A percentile compares a stretch with the other conserved stretches of the same genome.
Evolutionary conservation across 768 basidiomycete species (phyloP).

Genomic region (Sarcodon sp.): DNA sequence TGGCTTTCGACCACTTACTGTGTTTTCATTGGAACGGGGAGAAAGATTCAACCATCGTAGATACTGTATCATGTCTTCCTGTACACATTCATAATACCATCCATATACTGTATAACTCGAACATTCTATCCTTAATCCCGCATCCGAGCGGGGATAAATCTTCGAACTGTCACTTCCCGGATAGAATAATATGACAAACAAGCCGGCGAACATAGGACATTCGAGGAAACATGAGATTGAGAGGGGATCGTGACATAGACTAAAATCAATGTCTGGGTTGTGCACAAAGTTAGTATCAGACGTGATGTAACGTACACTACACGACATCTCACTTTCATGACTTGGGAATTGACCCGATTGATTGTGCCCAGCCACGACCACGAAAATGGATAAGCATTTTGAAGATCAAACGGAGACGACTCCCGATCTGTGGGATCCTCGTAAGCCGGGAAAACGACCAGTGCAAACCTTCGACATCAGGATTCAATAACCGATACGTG

Average conservation of each 20-base stretch:
- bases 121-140: conserved; percentile 43
- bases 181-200: conserved; percentile 70
- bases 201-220: conserved; percentile 53
- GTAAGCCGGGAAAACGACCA: conserved; percentile 86
- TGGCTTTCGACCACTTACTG: conserved; percentile 1
- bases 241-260: conserved; percentile 91
- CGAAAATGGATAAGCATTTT: conserved; percentile 58
- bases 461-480: conserved; percentile 53
- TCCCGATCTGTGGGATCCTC: conserved; percentile 66
- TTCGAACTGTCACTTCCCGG: conserved; percentile 68
- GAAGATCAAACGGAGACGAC: conserved; percentile 48
- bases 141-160: conserved; percentile 90
- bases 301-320: neutral
- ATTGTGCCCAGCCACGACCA: conserved; percentile 98
- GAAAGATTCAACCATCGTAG: too few species aligned
- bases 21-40: neutral
- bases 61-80: too few species aligned
- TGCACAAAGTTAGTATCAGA: neutral
- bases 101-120: neutral
- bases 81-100: too few species aligned
- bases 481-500: neutral
- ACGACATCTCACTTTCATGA: conserved; percentile 64
- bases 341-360: conserved; percentile 92
- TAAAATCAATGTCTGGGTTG: conserved; percentile 72
- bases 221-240: conserved; percentile 34